A percentile compares a stretch with the other conserved stretches of the same genome.
These are phyloP conservation scores for Calcarisporium arbuscula DNA, from an alignment of 2,329 filamentous ascomycete species.

Conservation along the genomic window DNA sequence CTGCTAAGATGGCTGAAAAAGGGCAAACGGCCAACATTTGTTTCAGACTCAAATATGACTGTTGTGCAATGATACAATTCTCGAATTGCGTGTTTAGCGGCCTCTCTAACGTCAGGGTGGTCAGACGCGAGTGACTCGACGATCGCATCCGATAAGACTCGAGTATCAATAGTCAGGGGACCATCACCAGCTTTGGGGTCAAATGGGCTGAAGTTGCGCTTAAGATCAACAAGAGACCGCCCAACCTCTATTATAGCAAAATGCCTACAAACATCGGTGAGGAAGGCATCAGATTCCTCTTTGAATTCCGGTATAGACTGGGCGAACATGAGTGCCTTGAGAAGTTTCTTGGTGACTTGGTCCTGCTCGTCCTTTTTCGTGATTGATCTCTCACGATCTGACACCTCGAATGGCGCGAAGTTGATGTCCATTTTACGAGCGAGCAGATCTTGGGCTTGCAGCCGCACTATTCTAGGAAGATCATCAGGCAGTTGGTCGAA, in stretches of 20 bases:
- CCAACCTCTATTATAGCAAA: constrained; percentile 88
- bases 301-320: constrained; percentile 76
- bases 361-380: constrained; percentile 84
- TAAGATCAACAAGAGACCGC: constrained; percentile 71
- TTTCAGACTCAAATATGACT: constrained; percentile 71
- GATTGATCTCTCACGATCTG: constrained; percentile 76
- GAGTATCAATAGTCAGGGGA: constrained; percentile 77
- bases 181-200: constrained; percentile 84
- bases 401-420: constrained; percentile 63
- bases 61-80: constrained; percentile 71
- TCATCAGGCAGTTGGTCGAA: constrained; percentile 86
- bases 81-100: constrained; percentile 71
- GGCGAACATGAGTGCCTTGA: constrained; percentile 85
- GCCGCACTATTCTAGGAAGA: constrained; percentile 72
- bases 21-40: constrained; percentile 65
- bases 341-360: constrained; percentile 70
- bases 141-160: constrained; percentile 80
- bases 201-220: constrained; percentile 72
- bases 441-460: constrained; percentile 83
- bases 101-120: constrained; percentile 69
- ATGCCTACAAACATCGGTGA: constrained; percentile 79
- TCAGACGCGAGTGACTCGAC: constrained; percentile 88
- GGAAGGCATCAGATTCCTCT: constrained; percentile 65
- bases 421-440: constrained; percentile 66
- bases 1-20: constrained; percentile 81